Evolutionary conservation across 2,329 filamentous ascomycete species (phyloP).

Genomic region (Xylaria hypoxylon): DNA sequence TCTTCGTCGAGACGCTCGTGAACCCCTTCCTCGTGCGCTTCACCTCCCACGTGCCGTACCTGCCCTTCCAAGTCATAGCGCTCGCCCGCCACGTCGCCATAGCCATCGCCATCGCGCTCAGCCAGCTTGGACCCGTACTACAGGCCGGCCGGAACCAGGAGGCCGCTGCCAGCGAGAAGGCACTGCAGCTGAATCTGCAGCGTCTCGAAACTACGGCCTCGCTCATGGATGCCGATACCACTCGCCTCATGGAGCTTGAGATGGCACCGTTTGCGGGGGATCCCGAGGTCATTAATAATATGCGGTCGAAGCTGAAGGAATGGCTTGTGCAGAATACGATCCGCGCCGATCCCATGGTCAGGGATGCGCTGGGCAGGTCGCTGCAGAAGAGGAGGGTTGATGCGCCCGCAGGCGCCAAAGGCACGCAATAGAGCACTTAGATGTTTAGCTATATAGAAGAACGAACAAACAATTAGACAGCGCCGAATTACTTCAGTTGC

Average conservation of each 20-base stretch:
- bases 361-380: slow-evolving; percentile 78
- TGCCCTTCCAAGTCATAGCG: slow-evolving; percentile 86
- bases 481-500: background rate
- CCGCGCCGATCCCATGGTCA: slow-evolving; percentile 81
- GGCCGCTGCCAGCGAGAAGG: slow-evolving; percentile 59
- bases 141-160: slow-evolving; percentile 52
- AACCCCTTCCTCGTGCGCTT: slow-evolving; percentile 58
- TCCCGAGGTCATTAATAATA: slow-evolving; percentile 68
- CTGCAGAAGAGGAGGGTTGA: slow-evolving; percentile 72
- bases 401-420: slow-evolving; percentile 71
- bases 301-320: slow-evolving; percentile 81
- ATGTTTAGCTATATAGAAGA: slow-evolving; percentile 1
- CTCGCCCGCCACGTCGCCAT: slow-evolving; percentile 81
- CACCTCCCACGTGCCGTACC: slow-evolving; percentile 68
- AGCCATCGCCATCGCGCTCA: slow-evolving; percentile 84
- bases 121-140: slow-evolving; percentile 80
- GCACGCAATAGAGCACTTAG: slow-evolving; percentile 55
- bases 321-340: slow-evolving; percentile 91
- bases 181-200: slow-evolving; percentile 71
- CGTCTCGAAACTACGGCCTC: slow-evolving; percentile 71
- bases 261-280: slow-evolving; percentile 85
- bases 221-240: slow-evolving; percentile 75
- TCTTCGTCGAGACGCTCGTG: slow-evolving; percentile 56
- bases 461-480: background rate
- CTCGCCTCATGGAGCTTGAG: slow-evolving; percentile 79